phyloP scores from a whole-genome alignment of 2,329 filamentous ascomycete genomes.

The Coniella lustricola region DNA sequence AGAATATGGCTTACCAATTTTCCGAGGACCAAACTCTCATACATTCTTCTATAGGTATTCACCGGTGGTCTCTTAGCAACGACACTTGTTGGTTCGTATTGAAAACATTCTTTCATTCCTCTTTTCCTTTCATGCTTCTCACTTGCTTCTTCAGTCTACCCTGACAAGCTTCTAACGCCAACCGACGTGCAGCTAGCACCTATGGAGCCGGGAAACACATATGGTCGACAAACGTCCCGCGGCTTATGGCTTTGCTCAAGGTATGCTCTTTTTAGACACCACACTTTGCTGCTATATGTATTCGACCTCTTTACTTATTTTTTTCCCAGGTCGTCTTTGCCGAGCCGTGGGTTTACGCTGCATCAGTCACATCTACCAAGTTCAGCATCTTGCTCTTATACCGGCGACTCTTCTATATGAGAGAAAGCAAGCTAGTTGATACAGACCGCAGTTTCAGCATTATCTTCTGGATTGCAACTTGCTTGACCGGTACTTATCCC shows the following conservation, averaged over 20 bases:
- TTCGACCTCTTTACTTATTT: constrained; percentile 2
- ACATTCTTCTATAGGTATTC: too few relatives aligned
- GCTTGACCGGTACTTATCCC: constrained; percentile 22
- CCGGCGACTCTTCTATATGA: constrained; percentile 25
- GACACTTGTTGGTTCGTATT: background rate
- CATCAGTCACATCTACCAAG: constrained; percentile 25
- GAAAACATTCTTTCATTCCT: background rate
- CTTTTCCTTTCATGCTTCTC: too few relatives aligned
- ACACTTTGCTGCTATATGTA: too few relatives aligned
- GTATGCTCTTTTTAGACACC: background rate
- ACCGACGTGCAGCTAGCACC: background rate
- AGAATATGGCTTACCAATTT: too few relatives aligned
- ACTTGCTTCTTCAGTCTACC: too few relatives aligned
- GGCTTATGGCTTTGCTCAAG: background rate
- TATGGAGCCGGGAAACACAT: background rate
- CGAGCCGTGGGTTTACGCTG: constrained; percentile 26
- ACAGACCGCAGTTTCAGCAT: background rate
- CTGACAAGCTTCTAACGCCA: background rate
- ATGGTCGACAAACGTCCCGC: background rate
- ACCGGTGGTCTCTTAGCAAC: too few relatives aligned
- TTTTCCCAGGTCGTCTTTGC: constrained; percentile 23
- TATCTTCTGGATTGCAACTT: constrained; percentile 16
- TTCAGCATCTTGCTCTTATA: constrained; percentile 27
- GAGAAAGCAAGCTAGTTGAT: constrained; percentile 20
- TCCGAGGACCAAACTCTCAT: too few relatives aligned